Base-by-base conservation (phyloP, 306 rosid species). In the Vigna unguiculata region DNA sequence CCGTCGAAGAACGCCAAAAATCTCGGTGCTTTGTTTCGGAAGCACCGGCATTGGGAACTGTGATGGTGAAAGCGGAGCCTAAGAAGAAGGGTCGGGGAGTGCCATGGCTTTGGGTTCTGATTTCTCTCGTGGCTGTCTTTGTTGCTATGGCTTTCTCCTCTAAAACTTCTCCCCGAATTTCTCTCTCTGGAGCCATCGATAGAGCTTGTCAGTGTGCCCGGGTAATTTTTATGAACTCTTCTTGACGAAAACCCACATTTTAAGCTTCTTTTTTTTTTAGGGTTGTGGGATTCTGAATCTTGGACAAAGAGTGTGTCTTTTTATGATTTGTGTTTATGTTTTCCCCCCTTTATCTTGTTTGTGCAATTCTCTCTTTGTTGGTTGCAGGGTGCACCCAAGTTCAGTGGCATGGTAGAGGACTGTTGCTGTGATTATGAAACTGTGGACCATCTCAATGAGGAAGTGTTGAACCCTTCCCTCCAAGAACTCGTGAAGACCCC, bases 381-480 rank as follows among this genome's bases (percentile, higher is more conserved):
- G 71, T 19, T 79, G 80, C 86, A 87, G 89, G 86, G 79, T 46
- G 52, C 85, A 57, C 74, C 78, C 0, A 83, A 80, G 85, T 88
- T 85, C 75, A 90, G 82, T 64, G 96, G 91, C 51, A 83, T 90
- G 40, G 87, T 88, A 43, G 92, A 90, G 83, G 96, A 90, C 61
- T 90, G 92, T 59, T 88, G 92, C 78, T 88, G 92, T 83, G 90
- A 86, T 72, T 90, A 90, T 76, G 92, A 88, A 71, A 86, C 92
- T 1, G 88, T 88, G 58, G 85, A 90, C 20, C 84, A 60, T 41
- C 75, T 88, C 65, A 90, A 90, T 21, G 47, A 58, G 68, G 88
- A 86, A 75, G 86, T 88, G 64, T 78, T 90, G 79, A 8, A 84
- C 15, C 92, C 96, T 21, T 77, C 83, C 11, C 92, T 88, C 4